Evolutionary conservation across 352 stramenopile genomes (phyloP).

Genomic region (Halophytophthora polymorphica): DNA sequence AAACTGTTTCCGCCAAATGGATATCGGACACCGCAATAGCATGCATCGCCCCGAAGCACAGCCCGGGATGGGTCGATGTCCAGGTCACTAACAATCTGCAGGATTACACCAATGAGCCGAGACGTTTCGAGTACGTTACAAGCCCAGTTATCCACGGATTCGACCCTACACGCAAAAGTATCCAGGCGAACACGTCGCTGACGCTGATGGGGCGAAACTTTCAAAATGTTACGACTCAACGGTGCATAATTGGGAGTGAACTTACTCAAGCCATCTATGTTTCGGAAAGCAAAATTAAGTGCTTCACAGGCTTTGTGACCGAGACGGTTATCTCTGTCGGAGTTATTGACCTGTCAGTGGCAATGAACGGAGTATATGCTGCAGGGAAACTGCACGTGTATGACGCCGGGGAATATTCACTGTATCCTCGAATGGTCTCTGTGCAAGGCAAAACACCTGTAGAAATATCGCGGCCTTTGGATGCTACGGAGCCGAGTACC

Average conservation of each 20-base stretch:
- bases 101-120: slow-evolving; percentile 35
- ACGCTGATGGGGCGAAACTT: slow-evolving; percentile 33
- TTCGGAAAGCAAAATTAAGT: slow-evolving; percentile 23
- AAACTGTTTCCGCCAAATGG: slow-evolving; percentile 29
- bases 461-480: slow-evolving; percentile 6
- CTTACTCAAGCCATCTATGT: slow-evolving; percentile 22
- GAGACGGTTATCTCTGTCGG: slow-evolving; percentile 24
- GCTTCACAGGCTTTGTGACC: slow-evolving; percentile 4
- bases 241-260: slow-evolving; percentile 34
- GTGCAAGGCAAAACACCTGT: slow-evolving; percentile 15
- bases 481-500: not conserved
- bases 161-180: slow-evolving; percentile 14
- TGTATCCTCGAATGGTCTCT: slow-evolving; percentile 17
- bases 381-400: slow-evolving; percentile 14
- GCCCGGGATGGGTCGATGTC: slow-evolving; percentile 28
- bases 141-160: slow-evolving; percentile 34
- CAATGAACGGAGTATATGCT: slow-evolving; percentile 23
- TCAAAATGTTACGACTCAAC: slow-evolving; percentile 29
- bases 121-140: slow-evolving; percentile 37
- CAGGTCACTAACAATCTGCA: slow-evolving; percentile 57
- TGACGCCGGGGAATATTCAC: slow-evolving; percentile 12
- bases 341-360: slow-evolving; percentile 26
- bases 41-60: slow-evolving; percentile 28
- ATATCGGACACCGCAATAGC: slow-evolving; percentile 27
- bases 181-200: slow-evolving; percentile 5